A percentile compares a stretch with the other conserved stretches of the same genome.
Evolutionary conservation across 2,329 filamentous ascomycete genomes (phyloP).

Genomic region (Fusarium sp.): DNA sequence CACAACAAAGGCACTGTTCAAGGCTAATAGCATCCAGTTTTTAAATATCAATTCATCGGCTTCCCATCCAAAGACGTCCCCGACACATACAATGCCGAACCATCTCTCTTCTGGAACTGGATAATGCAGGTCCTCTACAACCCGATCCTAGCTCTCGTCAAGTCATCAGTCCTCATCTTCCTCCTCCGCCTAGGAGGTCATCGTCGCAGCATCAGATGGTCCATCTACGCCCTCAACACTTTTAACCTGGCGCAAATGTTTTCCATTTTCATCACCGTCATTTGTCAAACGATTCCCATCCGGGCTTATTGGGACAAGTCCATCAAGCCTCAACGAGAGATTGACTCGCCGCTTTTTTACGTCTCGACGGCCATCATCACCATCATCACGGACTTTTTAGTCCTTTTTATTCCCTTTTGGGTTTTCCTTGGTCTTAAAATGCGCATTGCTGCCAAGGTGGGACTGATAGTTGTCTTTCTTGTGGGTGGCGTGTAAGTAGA

Average conservation of each 20-base stretch:
- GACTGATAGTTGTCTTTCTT: constrained; percentile 55
- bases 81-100: constrained; percentile 25
- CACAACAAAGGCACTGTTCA: fast-evolving
- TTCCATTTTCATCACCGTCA: constrained; percentile 52
- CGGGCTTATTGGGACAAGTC: constrained; percentile 49
- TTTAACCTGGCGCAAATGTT: constrained; percentile 46
- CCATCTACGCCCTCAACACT: constrained; percentile 51
- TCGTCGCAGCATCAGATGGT: constrained; percentile 39
- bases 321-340: constrained; percentile 21
- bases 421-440: constrained; percentile 57
- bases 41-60: constrained; percentile 36
- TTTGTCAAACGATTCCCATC: constrained; percentile 57
- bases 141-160: constrained; percentile 59
- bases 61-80: constrained; percentile 23
- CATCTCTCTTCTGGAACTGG: constrained; percentile 40
- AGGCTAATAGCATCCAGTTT: constrained; percentile 2
- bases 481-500: constrained; percentile 53
- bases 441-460: constrained; percentile 52
- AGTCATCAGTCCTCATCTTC: constrained; percentile 60
- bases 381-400: constrained; percentile 57
- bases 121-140: constrained; percentile 54
- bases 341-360: constrained; percentile 51
- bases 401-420: constrained; percentile 54
- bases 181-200: constrained; percentile 54
- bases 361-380: constrained; percentile 53